Percentiles rank a stretch among this genome's conserved stretches.
Conservation (phyloP, 208 protist species). For the Leishmania martiniquensis region DNA sequence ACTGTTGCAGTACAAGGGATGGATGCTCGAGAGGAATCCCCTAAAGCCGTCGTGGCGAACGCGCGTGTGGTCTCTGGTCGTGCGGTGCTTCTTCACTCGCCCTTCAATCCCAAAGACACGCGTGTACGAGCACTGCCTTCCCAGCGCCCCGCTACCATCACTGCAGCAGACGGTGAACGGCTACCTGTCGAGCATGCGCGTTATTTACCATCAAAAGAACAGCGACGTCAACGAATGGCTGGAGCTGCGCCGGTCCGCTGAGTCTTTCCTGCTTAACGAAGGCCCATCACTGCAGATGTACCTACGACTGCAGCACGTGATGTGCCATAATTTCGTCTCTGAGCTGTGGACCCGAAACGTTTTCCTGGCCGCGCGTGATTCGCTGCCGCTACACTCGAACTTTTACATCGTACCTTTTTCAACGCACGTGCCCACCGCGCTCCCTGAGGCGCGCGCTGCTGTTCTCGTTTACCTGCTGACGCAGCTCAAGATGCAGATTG, state of each 20-base stretch:
- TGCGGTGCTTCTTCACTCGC: slow-evolving; percentile 61
- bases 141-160: slow-evolving; percentile 74
- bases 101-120: slow-evolving; percentile 51
- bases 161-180: slow-evolving; percentile 64
- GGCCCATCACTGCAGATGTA: slow-evolving; percentile 75
- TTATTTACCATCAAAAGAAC: slow-evolving; percentile 44
- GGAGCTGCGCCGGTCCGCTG: slow-evolving; percentile 42
- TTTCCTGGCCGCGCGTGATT: slow-evolving; percentile 72
- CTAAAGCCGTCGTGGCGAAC: slow-evolving; percentile 45
- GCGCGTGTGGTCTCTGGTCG: slow-evolving; percentile 56
- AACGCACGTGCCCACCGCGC: slow-evolving; percentile 43
- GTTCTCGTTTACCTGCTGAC: slow-evolving; percentile 62
- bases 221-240: slow-evolving; percentile 48
- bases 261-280: slow-evolving; percentile 77
- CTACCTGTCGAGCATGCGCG: slow-evolving; percentile 67
- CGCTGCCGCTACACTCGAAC: slow-evolving; percentile 89
- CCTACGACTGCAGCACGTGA: slow-evolving; percentile 69
- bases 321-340: slow-evolving; percentile 75
- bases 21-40: slow-evolving; percentile 55
- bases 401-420: slow-evolving; percentile 87
- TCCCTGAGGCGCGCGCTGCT: slow-evolving; percentile 70
- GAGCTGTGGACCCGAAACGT: slow-evolving; percentile 93
- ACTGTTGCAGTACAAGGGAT: slow-evolving; percentile 75
- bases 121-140: slow-evolving; percentile 74
- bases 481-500: slow-evolving; percentile 67